A percentile compares a stretch with the other conserved stretches of the same genome.
Conservation (phyloP, 2,329 filamentous ascomycete species). For the Aspergillus candidus region DNA sequence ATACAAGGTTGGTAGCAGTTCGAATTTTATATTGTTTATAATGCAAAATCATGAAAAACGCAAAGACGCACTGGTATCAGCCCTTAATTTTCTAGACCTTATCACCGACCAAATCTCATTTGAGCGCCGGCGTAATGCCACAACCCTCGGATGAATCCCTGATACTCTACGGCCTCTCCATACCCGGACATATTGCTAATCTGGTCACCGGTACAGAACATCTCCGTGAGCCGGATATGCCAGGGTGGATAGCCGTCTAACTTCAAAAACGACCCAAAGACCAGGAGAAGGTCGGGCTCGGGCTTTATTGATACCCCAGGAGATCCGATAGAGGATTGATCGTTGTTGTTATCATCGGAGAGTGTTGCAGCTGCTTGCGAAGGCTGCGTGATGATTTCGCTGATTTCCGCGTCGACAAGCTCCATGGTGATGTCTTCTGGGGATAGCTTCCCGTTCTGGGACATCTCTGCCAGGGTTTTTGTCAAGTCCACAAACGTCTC, state of each 20-base stretch:
- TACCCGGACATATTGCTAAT: conserved; percentile 31
- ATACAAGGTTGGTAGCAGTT: no score
- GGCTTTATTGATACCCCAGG: conserved; percentile 56
- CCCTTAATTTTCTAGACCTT: neutral
- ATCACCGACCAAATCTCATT: conserved; percentile 69
- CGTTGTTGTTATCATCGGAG: neutral
- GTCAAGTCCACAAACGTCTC: conserved; percentile 94
- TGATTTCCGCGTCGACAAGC: conserved; percentile 83
- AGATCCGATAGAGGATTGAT: neutral
- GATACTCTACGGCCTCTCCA: conserved; percentile 67
- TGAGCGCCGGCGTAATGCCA: conserved; percentile 81
- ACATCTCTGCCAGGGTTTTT: conserved; percentile 90
- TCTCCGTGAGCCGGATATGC: conserved; percentile 92
- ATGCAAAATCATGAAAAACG: neutral
- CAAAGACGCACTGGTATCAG: neutral
- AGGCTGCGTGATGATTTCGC: conserved; percentile 44
- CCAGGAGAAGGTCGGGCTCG: conserved; percentile 82
- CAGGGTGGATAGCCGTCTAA: conserved; percentile 91
- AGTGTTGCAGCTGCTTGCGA: conserved; percentile 11
- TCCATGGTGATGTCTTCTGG: conserved; percentile 77
- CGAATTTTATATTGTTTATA: neutral
- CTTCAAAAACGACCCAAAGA: conserved; percentile 79
- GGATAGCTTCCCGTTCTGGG: conserved; percentile 76
- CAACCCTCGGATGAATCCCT: conserved; percentile 80
- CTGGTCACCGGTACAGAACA: conserved; percentile 59